A percentile compares a stretch with the other conserved stretches of the same genome.
These are phyloP conservation scores for Malus hybrid DNA, from an alignment of 331 rosid species.

Conservation along the genomic window DNA sequence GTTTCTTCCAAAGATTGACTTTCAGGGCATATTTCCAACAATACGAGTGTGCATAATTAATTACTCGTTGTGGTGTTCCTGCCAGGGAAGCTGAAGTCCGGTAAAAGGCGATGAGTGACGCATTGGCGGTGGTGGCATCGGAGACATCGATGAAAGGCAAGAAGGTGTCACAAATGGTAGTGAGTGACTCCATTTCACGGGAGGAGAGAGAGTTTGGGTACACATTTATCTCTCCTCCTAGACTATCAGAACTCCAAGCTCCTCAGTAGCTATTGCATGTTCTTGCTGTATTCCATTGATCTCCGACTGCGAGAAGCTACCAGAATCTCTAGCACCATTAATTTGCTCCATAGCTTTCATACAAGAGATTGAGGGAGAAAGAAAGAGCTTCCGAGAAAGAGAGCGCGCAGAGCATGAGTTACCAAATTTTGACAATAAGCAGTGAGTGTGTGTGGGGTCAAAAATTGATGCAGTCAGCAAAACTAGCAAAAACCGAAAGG, in stretches of 20 bases:
- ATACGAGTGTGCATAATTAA: neutral
- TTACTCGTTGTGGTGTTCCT: conserved; percentile 52
- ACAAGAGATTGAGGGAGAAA: neutral
- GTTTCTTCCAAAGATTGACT: too few species aligned
- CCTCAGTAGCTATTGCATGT: neutral
- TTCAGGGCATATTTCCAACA: too few species aligned
- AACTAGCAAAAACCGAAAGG: neutral
- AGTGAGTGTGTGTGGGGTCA: neutral
- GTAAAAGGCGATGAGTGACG: conserved; percentile 35
- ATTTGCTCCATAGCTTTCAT: neutral
- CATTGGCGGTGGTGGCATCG: conserved; percentile 4
- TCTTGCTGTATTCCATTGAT: neutral
- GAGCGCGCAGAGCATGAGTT: neutral
- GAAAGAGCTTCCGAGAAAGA: neutral
- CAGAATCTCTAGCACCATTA: neutral
- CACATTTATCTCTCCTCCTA: conserved; percentile 10
- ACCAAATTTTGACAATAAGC: neutral
- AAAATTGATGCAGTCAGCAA: neutral
- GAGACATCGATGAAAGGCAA: conserved; percentile 43
- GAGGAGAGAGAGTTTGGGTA: conserved; percentile 32
- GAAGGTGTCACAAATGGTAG: conserved; percentile 54
- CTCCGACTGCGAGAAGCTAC: neutral
- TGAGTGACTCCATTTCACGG: conserved; percentile 48
- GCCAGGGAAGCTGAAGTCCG: conserved; percentile 58
- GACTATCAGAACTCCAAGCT: neutral